Evolutionary conservation across 202 grass and related monocot species (phyloP).

Genomic region (Elaeis oleifera): DNA sequence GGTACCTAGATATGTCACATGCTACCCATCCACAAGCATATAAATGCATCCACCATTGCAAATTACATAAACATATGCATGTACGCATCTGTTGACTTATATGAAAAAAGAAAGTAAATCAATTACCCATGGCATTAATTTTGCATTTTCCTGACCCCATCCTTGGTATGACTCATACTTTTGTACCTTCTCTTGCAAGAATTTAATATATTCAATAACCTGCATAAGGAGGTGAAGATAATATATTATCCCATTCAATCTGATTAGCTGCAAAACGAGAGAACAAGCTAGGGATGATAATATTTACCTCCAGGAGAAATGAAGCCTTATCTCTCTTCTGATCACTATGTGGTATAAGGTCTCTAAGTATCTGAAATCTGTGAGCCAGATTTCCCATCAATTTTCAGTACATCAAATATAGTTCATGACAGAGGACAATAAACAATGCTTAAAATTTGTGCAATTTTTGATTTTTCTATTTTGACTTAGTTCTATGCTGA

Average conservation of each 20-base stretch:
- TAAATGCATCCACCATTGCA: background rate
- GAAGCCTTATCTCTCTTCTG: slow-evolving; percentile 65
- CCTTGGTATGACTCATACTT: slow-evolving; percentile 38
- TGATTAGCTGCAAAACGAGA: too few relatives aligned
- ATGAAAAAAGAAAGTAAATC: background rate
- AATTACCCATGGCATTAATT: slow-evolving; percentile 58
- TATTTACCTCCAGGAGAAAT: slow-evolving; percentile 48
- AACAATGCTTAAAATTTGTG: too few relatives aligned
- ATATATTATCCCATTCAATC: too few relatives aligned
- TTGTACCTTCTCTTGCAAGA: slow-evolving; percentile 59
- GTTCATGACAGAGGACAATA: too few relatives aligned
- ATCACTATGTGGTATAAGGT: slow-evolving; percentile 56
- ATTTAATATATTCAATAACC: slow-evolving; percentile 63
- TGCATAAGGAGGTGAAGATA: slow-evolving; percentile 3
- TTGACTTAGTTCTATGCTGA: too few relatives aligned
- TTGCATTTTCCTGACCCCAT: slow-evolving; percentile 47
- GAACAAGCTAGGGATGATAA: background rate
- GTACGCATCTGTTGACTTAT: too few relatives aligned
- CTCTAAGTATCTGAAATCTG: slow-evolving; percentile 69
- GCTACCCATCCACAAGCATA: too few relatives aligned
- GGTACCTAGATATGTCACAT: too few relatives aligned
- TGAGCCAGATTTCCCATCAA: slow-evolving; percentile 5
- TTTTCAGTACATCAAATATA: background rate
- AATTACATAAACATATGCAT: too few relatives aligned
- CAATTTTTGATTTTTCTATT: too few relatives aligned